A percentile compares a stretch with the other conserved stretches of the same genome.
These are phyloP conservation scores for Salix dunnii DNA, from an alignment of 345 rosid genomes.

Conservation along the genomic window DNA sequence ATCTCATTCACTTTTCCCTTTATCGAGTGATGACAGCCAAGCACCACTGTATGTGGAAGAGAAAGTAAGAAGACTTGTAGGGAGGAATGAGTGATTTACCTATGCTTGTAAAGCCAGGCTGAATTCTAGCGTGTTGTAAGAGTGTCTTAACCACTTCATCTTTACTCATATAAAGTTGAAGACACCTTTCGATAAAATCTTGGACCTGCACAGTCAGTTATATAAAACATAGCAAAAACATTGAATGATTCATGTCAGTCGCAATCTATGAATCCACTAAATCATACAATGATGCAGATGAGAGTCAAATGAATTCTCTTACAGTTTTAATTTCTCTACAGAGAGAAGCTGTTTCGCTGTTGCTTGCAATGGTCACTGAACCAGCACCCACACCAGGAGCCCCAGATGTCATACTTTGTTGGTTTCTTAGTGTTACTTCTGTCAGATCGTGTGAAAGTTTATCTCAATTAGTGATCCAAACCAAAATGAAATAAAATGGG, in stretches of 20 bases:
- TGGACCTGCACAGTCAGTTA: conserved; percentile 35
- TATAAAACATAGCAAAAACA: neutral
- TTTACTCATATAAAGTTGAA: conserved; percentile 52
- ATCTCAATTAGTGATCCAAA: neutral
- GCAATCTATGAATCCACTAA: neutral
- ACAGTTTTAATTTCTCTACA: conserved; percentile 11
- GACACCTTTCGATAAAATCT: conserved; percentile 56
- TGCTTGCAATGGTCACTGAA: conserved; percentile 1
- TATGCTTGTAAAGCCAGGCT: conserved; percentile 41
- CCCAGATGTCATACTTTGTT: neutral
- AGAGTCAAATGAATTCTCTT: neutral
- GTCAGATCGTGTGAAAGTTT: conserved; percentile 3
- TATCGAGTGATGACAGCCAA: neutral
- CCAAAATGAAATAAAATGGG: neutral
- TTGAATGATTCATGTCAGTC: neutral
- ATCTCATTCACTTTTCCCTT: neutral
- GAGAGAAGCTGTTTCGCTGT: neutral
- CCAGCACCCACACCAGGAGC: neutral
- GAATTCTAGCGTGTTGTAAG: conserved; percentile 34
- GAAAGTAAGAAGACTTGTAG: neutral
- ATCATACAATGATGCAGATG: neutral
- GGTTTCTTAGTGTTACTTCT: neutral
- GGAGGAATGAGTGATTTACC: conserved; percentile 24
- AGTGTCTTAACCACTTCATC: conserved; percentile 46
- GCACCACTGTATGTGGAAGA: neutral